A percentile compares a stretch with the other conserved stretches of the same genome.
Conservation (phyloP, 1,284 basidiomycete genomes). For the Schizophyllum amplum region DNA sequence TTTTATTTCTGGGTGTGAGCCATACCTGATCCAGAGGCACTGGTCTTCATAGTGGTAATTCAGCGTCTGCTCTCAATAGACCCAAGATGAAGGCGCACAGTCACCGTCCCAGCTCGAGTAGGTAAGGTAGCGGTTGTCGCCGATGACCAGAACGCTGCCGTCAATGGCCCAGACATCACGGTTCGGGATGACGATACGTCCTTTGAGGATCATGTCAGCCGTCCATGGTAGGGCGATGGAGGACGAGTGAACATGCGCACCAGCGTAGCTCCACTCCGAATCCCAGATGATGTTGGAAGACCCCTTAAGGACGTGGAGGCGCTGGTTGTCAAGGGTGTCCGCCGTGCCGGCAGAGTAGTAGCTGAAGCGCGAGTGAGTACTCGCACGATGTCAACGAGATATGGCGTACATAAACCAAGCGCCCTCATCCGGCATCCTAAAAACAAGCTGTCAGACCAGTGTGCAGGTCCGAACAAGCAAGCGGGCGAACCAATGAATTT, state of each 20-base stretch:
- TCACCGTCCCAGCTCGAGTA: conserved; percentile 27
- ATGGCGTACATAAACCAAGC: conserved; percentile 26
- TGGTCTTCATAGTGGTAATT: conserved; percentile 20
- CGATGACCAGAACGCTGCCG: conserved; percentile 22
- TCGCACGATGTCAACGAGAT: background rate
- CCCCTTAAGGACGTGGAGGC: conserved; percentile 25
- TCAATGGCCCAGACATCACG: conserved; percentile 32
- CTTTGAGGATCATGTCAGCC: conserved; percentile 4
- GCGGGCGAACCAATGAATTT: conserved; percentile 23
- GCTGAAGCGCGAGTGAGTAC: conserved; percentile 9
- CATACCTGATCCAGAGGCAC: conserved; percentile 27
- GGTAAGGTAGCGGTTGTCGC: conserved; percentile 23
- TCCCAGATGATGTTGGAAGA: conserved; percentile 28
- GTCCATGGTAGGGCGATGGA: too few relatives aligned
- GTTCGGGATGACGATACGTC: conserved; percentile 22
- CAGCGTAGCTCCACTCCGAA: conserved; percentile 25
- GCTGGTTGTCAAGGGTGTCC: conserved; percentile 26
- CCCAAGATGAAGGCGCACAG: conserved; percentile 15
- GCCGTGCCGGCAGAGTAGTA: conserved; percentile 29
- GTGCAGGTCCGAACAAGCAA: background rate
- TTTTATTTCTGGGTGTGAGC: background rate
- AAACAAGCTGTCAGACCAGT: background rate
- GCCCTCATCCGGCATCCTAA: conserved; percentile 20
- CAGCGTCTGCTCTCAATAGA: background rate
- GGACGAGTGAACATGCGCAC: conserved; percentile 9